Evolutionary conservation across 129 eudicot genomes (phyloP), one percentile per base, ranked within the genome.

Genomic region (Logfia minima): DNA sequence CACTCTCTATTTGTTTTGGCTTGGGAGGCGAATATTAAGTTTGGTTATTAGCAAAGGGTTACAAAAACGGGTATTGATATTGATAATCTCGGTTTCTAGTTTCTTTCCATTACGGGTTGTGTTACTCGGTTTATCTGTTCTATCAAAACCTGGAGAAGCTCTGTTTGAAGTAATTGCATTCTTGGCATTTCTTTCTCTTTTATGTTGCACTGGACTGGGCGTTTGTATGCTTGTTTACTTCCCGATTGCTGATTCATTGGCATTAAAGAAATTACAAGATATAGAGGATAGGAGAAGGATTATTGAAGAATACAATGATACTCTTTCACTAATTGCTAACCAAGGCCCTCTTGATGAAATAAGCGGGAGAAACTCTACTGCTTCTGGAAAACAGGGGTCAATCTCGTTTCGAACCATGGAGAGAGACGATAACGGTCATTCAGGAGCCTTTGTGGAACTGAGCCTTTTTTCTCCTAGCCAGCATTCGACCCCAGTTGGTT

Each of bases 171-270:
- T 84, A 51, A 85, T 94, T 68, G 80, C 87, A 4, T 94, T 93
- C 80, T 81, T 87, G 81, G 88, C 93, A 59, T 93, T 93, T 75
- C 90, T 93, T 68, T 86, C 92, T 66, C 80, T 90, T 68, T 55
- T 91, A 74, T 85, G 91, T 65, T 93, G 98, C 70, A 83, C 85
- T 21, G 88, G 84, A 67, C 81, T 89, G 72, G 96, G 93, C 39
- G 85, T 90, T 61, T 90, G 87, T 80, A 76, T 86, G 77, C 97
- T 93, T 31, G 96, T 93, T 32, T 90, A 88, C 84, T 84, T 88
- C 31, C 98, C 98, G 4, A 84, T 93, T 72, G 85, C 90, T n/a
- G 98, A 93, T 85, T 90, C 97, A 59, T 86, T 93, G 79, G 90
- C 92, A 9, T 71, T 92, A 83, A 74, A 84, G 84, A 80, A 80